Percentiles rank a stretch among this genome's conserved stretches.
These are phyloP conservation scores for Arthrinium puccinioides DNA, from an alignment of 2,329 filamentous ascomycete genomes.

Conservation along the genomic window DNA sequence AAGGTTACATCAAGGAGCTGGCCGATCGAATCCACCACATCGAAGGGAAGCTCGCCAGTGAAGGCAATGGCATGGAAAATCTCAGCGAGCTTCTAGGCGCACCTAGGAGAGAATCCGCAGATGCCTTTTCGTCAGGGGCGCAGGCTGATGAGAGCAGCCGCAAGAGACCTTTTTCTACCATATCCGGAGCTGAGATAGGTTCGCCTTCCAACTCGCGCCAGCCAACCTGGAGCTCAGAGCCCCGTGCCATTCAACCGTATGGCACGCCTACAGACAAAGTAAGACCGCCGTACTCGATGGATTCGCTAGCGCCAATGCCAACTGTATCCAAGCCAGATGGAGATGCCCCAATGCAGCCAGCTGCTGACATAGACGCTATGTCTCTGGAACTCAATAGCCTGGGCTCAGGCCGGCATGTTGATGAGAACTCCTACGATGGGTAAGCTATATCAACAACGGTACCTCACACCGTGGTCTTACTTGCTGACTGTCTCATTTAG, in stretches of 20 bases:
- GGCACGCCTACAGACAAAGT: slow-evolving; percentile 24
- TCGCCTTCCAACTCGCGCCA: slow-evolving; percentile 35
- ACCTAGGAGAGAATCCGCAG: slow-evolving; percentile 31
- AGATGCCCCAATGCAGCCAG: slow-evolving; percentile 26
- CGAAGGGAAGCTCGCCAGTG: slow-evolving; percentile 65
- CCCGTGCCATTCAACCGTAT: slow-evolving; percentile 34
- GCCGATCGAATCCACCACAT: slow-evolving; percentile 78
- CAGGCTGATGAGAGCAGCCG: slow-evolving; percentile 26
- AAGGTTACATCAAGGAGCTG: slow-evolving; percentile 92
- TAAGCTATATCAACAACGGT: slow-evolving; percentile 12
- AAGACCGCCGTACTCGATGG: slow-evolving; percentile 26
- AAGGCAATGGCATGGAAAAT: slow-evolving; percentile 30
- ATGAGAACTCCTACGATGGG: slow-evolving; percentile 39
- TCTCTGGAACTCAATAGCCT: slow-evolving; percentile 23
- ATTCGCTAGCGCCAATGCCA: slow-evolving; percentile 39
- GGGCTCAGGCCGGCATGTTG: slow-evolving; percentile 22
- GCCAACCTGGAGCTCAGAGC: slow-evolving; percentile 39
- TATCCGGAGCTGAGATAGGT: slow-evolving; percentile 24
- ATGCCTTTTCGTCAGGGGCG: slow-evolving; percentile 45
- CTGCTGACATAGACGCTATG: slow-evolving; percentile 20
- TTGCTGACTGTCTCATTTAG: too few species aligned
- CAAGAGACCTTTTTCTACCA: slow-evolving; percentile 28
- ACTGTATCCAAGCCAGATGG: slow-evolving; percentile 27
- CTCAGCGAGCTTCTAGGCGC: slow-evolving; percentile 31
- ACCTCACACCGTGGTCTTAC: too few species aligned